Evolutionary conservation across 1,284 basidiomycete species (phyloP).

Genomic region (Ustilago vetiveriae): DNA sequence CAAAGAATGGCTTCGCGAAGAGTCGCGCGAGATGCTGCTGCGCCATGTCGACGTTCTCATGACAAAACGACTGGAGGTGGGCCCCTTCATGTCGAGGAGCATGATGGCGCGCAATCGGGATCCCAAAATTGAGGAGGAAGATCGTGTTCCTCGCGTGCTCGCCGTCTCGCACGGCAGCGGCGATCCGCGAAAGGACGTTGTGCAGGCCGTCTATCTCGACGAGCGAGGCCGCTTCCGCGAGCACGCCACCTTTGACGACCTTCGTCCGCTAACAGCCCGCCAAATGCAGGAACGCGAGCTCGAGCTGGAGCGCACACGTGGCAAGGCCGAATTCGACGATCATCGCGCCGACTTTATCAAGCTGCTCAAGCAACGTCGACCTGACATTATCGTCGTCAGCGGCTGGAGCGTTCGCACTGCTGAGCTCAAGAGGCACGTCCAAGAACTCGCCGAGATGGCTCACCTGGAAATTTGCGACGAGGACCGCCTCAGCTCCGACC

Average conservation of each 20-base stretch:
- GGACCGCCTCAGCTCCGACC: constrained; percentile 34
- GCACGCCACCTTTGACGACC: constrained; percentile 83
- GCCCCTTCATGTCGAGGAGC: constrained; percentile 74
- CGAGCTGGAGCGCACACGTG: constrained; percentile 69
- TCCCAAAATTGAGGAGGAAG: constrained; percentile 71
- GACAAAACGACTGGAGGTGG: constrained; percentile 69
- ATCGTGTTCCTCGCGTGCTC: constrained; percentile 83
- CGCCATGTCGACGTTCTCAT: constrained; percentile 55
- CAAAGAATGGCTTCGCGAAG: constrained; percentile 86
- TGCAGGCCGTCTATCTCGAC: constrained; percentile 85
- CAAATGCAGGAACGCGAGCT: constrained; percentile 70
- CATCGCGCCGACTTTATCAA: constrained; percentile 76
- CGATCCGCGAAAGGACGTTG: constrained; percentile 87
- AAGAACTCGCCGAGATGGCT: constrained; percentile 74
- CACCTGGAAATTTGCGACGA: constrained; percentile 66
- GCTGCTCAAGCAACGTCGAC: constrained; percentile 80
- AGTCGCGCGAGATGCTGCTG: constrained; percentile 78
- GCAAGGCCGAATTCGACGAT: constrained; percentile 70
- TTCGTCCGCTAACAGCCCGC: constrained; percentile 50
- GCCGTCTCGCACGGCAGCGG: constrained; percentile 95
- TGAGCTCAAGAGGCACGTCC: constrained; percentile 72
- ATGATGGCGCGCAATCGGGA: constrained; percentile 58
- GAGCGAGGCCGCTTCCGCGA: constrained; percentile 87
- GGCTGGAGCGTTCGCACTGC: constrained; percentile 78
- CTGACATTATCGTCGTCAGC: constrained; percentile 88